Base-by-base conservation (phyloP, 345 rosid species). In the Citrus glauca region DNA sequence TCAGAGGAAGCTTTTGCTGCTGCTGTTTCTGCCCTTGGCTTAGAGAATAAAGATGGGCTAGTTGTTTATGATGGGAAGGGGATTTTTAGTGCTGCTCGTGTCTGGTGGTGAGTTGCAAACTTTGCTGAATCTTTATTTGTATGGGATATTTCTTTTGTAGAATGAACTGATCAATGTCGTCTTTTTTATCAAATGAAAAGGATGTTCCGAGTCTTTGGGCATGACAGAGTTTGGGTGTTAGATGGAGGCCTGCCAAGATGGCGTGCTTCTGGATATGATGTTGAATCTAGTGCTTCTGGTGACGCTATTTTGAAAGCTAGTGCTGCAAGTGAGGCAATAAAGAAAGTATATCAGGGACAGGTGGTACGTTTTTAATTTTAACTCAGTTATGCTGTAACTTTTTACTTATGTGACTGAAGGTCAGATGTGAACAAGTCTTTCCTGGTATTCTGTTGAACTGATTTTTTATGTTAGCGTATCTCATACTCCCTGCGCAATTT, bases 41-140 rank as follows among this genome's bases (percentile, higher is more conserved):
- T 97, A 64, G 85, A 91, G 32, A 97, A 97, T 84, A 91, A 92
- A 48, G 94, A 97, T 79, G 96, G 91, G 53, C 71, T 97, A 48
- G 94, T 97, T 81, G 99, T 97, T 81, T 97, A 97, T 82, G 99
- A 97, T 89, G 99, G 96, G 70, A 94, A 94, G 87, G 99, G 98
- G 32, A 83, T 94, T 82, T 97, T 93, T 79, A 94, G 99, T 81
- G 98, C 99, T 66, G 97, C 99, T 77, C 99, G 99, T 77, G 99
- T 94, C 68, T 94, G 98, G 98, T 97, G 99, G 99, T 97, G 85
- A 86, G 98, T 87, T 68, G 11, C 32, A 11, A 42, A 28, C 42
- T 77, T 75, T 65, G 3, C 35, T 37, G 64, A 78, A 30, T 64
- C 68, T 68, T 24, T 45, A 17, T 13, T 45, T 45, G 50, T 45